Conservation (phyloP, 345 rosid species). For the Populus alba region DNA sequence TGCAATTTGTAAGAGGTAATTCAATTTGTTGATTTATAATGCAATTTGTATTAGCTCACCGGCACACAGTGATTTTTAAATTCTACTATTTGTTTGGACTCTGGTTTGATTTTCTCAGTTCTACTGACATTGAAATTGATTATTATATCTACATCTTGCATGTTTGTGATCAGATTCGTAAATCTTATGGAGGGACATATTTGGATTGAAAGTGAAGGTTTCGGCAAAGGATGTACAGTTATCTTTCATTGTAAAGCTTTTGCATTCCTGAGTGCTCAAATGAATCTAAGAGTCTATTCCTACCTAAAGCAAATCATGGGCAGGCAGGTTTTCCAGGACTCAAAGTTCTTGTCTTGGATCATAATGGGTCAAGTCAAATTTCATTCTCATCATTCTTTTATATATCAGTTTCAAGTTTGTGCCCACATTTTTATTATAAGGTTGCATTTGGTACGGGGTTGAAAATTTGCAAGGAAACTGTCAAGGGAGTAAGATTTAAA, state of each 20-base stretch:
- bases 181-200: conserved; percentile 95
- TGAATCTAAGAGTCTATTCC: conserved; percentile 47
- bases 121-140: neutral
- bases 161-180: conserved; percentile 66
- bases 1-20: conserved; percentile 94
- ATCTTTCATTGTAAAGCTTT: conserved; percentile 81
- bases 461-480: no score
- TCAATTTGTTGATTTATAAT: neutral
- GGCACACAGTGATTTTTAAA: neutral
- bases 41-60: neutral
- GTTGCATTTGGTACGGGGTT: no score
- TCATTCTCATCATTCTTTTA: conserved; percentile 3
- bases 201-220: conserved; percentile 95
- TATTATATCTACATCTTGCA: conserved; percentile 7
- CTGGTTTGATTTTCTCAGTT: neutral
- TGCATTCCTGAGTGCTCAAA: conserved; percentile 51
- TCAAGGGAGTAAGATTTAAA: no score
- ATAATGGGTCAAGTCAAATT: conserved; percentile 62
- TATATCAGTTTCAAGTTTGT: neutral
- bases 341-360: conserved; percentile 93
- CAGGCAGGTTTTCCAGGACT: conserved; percentile 72
- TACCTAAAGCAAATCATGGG: conserved; percentile 44
- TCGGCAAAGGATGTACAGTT: conserved; percentile 89
- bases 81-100: neutral
- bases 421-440: neutral